Percentiles rank a stretch among this genome's conserved stretches.
Evolutionary conservation across 148 eudicot species (phyloP).

Genomic region (Rhododendron vialii): DNA sequence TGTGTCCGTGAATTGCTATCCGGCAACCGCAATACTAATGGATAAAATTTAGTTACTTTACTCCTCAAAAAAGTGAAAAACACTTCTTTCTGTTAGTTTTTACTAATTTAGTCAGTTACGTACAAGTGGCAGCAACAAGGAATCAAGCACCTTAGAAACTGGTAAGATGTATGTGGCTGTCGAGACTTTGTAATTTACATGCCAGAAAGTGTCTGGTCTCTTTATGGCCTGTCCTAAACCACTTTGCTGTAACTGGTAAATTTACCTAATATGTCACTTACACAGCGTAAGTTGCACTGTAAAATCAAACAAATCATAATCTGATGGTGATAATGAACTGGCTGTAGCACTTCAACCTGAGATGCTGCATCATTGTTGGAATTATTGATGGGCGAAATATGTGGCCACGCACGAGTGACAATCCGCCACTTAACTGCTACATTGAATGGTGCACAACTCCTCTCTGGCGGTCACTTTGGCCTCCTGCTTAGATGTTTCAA

Average conservation of each 20-base stretch:
- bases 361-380: neutral
- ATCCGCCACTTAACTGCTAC: neutral
- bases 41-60: neutral
- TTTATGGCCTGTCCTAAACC: neutral
- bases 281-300: neutral
- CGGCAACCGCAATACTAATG: neutral
- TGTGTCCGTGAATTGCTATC: neutral
- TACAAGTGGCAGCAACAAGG: neutral
- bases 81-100: neutral
- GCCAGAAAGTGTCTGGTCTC: neutral
- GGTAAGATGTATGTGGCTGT: neutral
- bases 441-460: neutral
- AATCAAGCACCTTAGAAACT: neutral
- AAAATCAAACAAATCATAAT: neutral
- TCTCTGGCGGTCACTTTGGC: neutral
- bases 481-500: neutral
- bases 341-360: neutral
- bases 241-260: neutral
- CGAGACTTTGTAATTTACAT: neutral
- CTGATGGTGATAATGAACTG: neutral
- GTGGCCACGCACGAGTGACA: neutral
- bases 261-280: neutral
- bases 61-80: neutral
- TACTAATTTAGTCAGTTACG: neutral
- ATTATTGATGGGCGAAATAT: neutral